Conservation (phyloP, 148 eudicot species). For the Spergularia bocconei region DNA sequence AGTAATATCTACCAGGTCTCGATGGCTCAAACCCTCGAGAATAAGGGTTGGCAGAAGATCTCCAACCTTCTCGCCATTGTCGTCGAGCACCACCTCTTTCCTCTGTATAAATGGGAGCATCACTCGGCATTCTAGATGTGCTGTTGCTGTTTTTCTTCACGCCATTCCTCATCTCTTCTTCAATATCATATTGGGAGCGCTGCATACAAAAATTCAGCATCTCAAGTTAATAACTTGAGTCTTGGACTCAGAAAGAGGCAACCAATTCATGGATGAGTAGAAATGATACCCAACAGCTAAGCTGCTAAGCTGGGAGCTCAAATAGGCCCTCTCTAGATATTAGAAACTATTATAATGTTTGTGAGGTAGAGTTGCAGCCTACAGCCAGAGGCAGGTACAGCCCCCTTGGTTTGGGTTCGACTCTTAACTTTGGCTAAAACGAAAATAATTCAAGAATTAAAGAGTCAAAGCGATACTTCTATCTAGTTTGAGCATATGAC, state of each 20-base stretch:
- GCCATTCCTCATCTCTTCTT: conserved; percentile 64
- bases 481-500: too few relatives aligned
- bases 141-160: conserved; percentile 40
- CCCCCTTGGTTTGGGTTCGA: too few relatives aligned
- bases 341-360: too few relatives aligned
- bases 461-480: too few relatives aligned
- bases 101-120: conserved; percentile 36
- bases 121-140: conserved; percentile 46
- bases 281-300: not conserved
- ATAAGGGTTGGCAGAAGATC: conserved; percentile 50
- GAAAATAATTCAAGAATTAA: too few relatives aligned
- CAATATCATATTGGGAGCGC: conserved; percentile 71
- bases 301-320: not conserved
- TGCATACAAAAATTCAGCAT: conserved; percentile 26
- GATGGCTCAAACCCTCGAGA: conserved; percentile 52
- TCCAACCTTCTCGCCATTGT: conserved; percentile 60
- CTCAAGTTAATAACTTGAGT: not conserved
- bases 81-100: conserved; percentile 52
- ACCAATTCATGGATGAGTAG: not conserved
- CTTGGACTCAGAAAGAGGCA: not conserved
- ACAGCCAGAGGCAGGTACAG: too few relatives aligned
- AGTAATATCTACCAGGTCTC: conserved; percentile 37
- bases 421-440: too few relatives aligned
- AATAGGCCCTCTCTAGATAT: not conserved
- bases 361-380: too few relatives aligned